These are phyloP conservation scores for Diplodia sapinea DNA, from an alignment of 2,329 filamentous ascomycete genomes.

Conservation along the genomic window DNA sequence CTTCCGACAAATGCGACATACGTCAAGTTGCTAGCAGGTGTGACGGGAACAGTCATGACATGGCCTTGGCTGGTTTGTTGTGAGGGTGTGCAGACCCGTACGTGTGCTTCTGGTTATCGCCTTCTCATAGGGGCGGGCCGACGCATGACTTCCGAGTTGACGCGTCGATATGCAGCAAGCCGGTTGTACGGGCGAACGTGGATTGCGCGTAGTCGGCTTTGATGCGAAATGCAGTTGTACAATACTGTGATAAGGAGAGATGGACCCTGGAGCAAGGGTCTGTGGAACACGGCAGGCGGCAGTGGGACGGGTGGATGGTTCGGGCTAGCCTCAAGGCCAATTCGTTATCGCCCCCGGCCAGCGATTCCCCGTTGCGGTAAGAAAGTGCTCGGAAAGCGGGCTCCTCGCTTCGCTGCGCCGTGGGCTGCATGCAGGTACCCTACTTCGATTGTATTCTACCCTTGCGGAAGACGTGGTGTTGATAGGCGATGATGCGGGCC, in stretches of 20 bases:
- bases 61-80: not conserved
- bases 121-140: not conserved
- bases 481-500: too few relatives aligned
- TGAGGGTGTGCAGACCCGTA: not conserved
- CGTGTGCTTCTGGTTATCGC: not conserved
- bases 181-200: not conserved
- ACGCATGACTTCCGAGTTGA: not conserved
- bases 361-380: slow-evolving; percentile 1
- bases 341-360: slow-evolving; percentile 1
- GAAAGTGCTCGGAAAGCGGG: slow-evolving; percentile 5
- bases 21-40: not conserved
- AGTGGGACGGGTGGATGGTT: not conserved
- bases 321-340: slow-evolving; percentile 15
- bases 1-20: not conserved
- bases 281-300: not conserved
- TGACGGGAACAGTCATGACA: not conserved
- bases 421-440: slow-evolving; percentile 20
- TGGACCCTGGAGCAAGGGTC: not conserved
- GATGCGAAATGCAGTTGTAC: not conserved
- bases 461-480: not conserved
- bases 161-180: not conserved
- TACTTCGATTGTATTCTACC: not conserved
- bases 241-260: not conserved
- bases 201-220: not conserved
- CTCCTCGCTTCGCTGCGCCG: slow-evolving; percentile 15